Evolutionary conservation across 164 flowering plant species (phyloP), one percentile per base, ranked within the genome.

Genomic region (Santalum album): DNA sequence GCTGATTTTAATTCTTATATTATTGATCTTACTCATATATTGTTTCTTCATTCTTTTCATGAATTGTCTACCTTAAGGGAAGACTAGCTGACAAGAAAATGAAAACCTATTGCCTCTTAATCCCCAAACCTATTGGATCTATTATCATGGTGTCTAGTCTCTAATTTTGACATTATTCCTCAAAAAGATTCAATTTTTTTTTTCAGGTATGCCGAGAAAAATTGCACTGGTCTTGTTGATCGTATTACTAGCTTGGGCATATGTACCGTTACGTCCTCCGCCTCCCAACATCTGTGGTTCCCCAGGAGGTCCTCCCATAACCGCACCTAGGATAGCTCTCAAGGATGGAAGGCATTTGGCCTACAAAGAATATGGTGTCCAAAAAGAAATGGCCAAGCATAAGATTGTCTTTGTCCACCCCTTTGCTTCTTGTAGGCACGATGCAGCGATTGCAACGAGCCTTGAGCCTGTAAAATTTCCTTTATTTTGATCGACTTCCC

Each of bases 351-450:
- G 63, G 45, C 18, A 60, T 23, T 53, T 60, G 57, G 56, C 63
- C 34, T 60, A 60, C 57, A 60, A 53, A 14, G 63, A 60, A 34
- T 15, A 20, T 25, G 63, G 63, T 18, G 51, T 60, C 27, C 29
- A 51, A 7, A 60, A 45, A 16, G 56, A 44, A 23, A 0, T 11
- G 22, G 63, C 63, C 27, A 60, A 29, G 21, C 42, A 40, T 19
- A 60, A 22, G 29, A 12, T 53, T 9, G 26, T 60, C 6, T 14
- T 44, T 17, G 35, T 53, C 32, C 63, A 60, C 44, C 50, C 50
- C 6, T 42, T 53, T 43, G 49, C 19, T 40, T n/a, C 43, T 53
- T 51, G 51, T 51, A 3, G 39, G 12, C 23, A 44, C 16, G 43
- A 49, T 42, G 19, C 12, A 1, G 19, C 7, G 20, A 42, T 42